Evolutionary conservation across 2,329 filamentous ascomycete genomes (phyloP).

Genomic region (Pseudogymnoascus sp.): DNA sequence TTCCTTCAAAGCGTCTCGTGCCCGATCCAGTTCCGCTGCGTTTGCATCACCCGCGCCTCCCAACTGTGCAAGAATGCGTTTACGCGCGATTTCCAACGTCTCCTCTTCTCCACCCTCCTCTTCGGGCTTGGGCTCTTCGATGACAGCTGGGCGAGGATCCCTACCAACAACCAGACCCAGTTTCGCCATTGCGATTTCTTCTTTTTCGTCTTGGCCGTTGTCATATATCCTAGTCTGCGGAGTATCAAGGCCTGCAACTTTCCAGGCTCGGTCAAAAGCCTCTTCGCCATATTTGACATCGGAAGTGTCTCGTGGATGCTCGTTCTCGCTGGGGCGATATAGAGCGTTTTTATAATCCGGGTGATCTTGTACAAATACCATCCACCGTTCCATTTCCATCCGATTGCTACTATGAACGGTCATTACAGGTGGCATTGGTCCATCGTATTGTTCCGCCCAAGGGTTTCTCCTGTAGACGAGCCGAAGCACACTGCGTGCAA

Average conservation of each 20-base stretch:
- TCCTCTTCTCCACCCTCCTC: not conserved
- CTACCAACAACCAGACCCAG: not conserved
- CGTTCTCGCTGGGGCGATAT: not conserved
- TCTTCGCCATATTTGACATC: slow-evolving; percentile 27
- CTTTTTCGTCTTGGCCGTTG: not conserved
- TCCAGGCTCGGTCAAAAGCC: not conserved
- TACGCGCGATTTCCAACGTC: not conserved
- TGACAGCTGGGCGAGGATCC: not conserved
- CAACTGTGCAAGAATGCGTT: not conserved
- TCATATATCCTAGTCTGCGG: not conserved
- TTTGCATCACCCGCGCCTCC: not conserved
- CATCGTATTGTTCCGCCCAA: slow-evolving; percentile 12
- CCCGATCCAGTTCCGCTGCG: not conserved
- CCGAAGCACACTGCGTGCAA: not conserved
- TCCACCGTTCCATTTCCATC: not conserved
- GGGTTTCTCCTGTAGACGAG: not conserved
- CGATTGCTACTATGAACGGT: not conserved
- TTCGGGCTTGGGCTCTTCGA: not conserved
- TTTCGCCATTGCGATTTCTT: not conserved
- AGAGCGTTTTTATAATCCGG: not conserved
- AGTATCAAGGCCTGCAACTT: not conserved
- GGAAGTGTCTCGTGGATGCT: slow-evolving; percentile 17
- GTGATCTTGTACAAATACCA: not conserved
- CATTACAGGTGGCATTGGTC: not conserved
- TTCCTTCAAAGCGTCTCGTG: slow-evolving; percentile 23